phyloP scores from a whole-genome alignment of 306 rosid species.

The Leucaena leucocephala region DNA sequence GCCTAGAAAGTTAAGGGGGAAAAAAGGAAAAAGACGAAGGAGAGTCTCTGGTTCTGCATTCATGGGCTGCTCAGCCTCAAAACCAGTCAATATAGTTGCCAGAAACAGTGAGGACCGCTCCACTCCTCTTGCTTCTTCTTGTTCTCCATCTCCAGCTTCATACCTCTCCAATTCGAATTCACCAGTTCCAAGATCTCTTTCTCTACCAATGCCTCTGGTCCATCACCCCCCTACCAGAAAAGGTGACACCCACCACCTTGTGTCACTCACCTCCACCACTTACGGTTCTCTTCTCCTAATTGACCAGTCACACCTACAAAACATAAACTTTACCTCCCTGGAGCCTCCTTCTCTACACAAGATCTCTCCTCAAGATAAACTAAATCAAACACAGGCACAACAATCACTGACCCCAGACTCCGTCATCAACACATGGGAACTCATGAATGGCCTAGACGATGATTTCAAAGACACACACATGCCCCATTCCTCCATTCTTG shows the following conservation, averaged over 20 bases:
- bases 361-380: background rate
- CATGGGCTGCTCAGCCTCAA: constrained; percentile 72
- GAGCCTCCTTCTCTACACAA: constrained; percentile 1
- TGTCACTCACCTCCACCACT: constrained; percentile 86
- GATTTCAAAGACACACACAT: background rate
- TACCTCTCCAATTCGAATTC: constrained; percentile 30
- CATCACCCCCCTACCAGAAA: constrained; percentile 77
- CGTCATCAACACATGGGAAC: constrained; percentile 70
- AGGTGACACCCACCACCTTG: constrained; percentile 87
- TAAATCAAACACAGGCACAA: constrained; percentile 15
- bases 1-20: background rate
- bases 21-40: background rate
- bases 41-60: background rate
- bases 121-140: constrained; percentile 9
- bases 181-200: constrained; percentile 47
- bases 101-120: constrained; percentile 21
- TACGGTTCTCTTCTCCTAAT: constrained; percentile 63
- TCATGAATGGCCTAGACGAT: constrained; percentile 49
- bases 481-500: constrained; percentile 18
- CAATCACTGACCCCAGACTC: constrained; percentile 53
- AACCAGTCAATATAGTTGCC: constrained; percentile 36
- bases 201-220: constrained; percentile 61
- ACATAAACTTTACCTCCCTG: constrained; percentile 17
- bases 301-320: constrained; percentile 35
- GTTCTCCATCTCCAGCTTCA: constrained; percentile 13